A percentile compares a stretch with the other conserved stretches of the same genome.
Evolutionary conservation across 441 rosid species (phyloP).

Genomic region (Populus tomentosa): DNA sequence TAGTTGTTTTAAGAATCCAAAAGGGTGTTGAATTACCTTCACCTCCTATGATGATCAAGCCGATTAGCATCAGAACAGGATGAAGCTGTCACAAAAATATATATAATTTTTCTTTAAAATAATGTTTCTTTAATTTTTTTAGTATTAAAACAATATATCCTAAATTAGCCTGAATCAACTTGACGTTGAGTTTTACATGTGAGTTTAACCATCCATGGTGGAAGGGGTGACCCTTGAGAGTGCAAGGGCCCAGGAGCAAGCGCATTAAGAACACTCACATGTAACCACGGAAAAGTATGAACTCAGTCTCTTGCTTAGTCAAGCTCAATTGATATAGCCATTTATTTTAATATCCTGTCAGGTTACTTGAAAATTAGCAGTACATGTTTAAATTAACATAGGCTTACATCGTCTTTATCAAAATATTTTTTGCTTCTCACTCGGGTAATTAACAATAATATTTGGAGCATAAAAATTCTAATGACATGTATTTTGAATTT

Average conservation of each 20-base stretch:
- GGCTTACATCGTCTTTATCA: background rate
- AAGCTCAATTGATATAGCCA: no score
- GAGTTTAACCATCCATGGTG: background rate
- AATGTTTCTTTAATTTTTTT: no score
- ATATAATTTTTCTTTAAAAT: no score
- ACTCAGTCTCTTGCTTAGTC: no score
- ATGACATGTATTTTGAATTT: no score
- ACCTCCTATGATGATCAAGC: slow-evolving; percentile 79
- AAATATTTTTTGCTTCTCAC: background rate
- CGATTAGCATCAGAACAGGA: slow-evolving; percentile 89
- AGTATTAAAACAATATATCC: no score
- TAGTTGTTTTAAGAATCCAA: background rate
- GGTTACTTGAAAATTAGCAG: background rate
- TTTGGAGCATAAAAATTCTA: no score
- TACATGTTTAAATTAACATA: background rate
- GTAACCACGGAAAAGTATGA: background rate
- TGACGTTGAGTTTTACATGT: no score
- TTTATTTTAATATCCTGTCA: no score
- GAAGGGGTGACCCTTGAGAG: background rate
- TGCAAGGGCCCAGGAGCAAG: background rate
- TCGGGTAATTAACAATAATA: background rate
- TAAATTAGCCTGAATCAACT: no score
- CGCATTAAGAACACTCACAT: background rate
- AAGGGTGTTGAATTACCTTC: slow-evolving; percentile 53
- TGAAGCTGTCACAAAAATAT: slow-evolving; percentile 50